These are phyloP conservation scores for Limnomonas spitsbergensis DNA, from an alignment of 139 green algal species.

Conservation along the genomic window DNA sequence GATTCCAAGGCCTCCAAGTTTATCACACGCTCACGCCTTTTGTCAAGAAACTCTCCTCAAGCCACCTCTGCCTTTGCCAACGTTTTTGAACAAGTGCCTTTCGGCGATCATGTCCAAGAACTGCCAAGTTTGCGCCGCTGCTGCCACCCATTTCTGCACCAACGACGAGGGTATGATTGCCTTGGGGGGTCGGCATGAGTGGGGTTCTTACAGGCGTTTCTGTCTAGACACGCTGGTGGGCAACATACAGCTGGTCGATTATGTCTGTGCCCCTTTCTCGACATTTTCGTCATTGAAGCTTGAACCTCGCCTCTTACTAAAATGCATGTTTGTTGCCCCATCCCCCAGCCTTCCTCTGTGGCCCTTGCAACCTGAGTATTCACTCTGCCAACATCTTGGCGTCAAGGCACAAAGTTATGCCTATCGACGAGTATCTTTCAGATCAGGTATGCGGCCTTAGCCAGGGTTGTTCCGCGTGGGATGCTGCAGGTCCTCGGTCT, in stretches of 20 bases:
- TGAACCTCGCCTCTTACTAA: neutral
- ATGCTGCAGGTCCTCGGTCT: neutral
- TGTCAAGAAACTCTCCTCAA: too few relatives aligned
- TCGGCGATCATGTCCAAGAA: neutral
- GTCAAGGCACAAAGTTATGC: constrained; percentile 24
- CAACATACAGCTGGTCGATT: neutral
- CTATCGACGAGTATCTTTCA: constrained; percentile 16
- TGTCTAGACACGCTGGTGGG: neutral
- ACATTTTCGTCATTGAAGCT: neutral
- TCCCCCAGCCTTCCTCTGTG: constrained; percentile 31
- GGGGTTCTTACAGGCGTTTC: neutral
- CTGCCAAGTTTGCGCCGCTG: constrained; percentile 1
- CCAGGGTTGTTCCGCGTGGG: neutral
- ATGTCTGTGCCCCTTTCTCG: neutral
- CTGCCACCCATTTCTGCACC: constrained; percentile 4
- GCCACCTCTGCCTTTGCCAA: too few relatives aligned
- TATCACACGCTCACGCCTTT: too few relatives aligned
- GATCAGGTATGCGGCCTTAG: neutral
- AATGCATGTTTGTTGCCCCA: too few relatives aligned
- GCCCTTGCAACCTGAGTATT: constrained; percentile 35
- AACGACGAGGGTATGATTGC: neutral
- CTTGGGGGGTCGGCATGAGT: neutral
- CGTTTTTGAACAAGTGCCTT: too few relatives aligned
- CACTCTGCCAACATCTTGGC: constrained; percentile 45
- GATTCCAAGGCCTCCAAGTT: too few relatives aligned